Conservation (phyloP, 345 rosid species). For the Jatropha curcas region DNA sequence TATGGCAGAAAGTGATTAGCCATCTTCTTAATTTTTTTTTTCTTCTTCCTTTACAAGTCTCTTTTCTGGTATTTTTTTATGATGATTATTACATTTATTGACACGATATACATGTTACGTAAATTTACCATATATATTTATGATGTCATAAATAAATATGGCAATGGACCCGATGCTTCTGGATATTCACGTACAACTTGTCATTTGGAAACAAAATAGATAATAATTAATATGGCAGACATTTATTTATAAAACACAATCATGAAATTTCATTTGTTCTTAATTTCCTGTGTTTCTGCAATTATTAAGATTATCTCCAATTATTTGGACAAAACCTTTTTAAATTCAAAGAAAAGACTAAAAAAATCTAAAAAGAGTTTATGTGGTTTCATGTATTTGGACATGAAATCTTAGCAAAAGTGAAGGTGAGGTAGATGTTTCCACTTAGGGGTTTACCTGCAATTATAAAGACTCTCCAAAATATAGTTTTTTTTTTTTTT, state of each 20-base stretch:
- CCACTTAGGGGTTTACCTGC: too few relatives aligned
- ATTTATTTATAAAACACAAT: background rate
- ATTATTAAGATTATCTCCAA: slow-evolving; percentile 9
- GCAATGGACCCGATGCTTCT: slow-evolving; percentile 2
- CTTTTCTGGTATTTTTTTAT: background rate
- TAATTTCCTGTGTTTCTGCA: background rate
- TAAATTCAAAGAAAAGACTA: slow-evolving; percentile 1
- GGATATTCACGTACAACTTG: slow-evolving; percentile 7
- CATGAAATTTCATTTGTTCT: background rate
- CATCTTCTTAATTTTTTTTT: background rate
- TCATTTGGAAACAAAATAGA: background rate
- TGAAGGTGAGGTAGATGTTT: slow-evolving; percentile 23
- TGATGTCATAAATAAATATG: background rate
- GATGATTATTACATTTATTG: background rate
- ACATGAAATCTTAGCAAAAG: slow-evolving; percentile 31
- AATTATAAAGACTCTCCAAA: slow-evolving; percentile 1
- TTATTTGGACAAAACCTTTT: background rate
- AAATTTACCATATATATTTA: background rate
- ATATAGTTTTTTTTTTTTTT: too few relatives aligned
- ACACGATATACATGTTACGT: too few relatives aligned
- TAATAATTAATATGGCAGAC: slow-evolving; percentile 1
- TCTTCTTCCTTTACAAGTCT: background rate
- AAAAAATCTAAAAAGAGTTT: slow-evolving; percentile 5
- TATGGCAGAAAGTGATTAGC: slow-evolving; percentile 33
- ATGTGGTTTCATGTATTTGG: slow-evolving; percentile 13